Base-by-base conservation (phyloP, 1,284 basidiomycete genomes). In the Schizophyllum amplum region DNA sequence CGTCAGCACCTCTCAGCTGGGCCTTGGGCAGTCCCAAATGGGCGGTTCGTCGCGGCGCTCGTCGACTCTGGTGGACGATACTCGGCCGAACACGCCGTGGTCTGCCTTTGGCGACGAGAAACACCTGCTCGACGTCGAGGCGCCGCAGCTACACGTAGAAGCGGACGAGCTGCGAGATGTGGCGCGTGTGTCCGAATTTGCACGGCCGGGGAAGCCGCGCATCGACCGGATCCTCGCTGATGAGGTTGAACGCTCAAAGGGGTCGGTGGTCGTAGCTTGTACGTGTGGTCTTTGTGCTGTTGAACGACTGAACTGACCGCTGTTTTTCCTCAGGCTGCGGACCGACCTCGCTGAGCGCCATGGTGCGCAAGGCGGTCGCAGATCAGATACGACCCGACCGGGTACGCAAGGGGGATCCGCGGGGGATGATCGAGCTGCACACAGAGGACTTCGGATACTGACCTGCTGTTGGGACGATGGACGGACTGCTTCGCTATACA, bases 171-270 rank as follows among this genome's bases (percentile, higher is more conserved):
- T 84, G 62, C 71, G 75, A 11, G 90, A 92, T 60, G 76, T 92
- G 61, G 75, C 75, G 22, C 66, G 82, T 17, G 74, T 93, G 47
- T 78, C 86, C 7, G 90, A 92, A 69, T 75, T 82, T 56, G 86
- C 86, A 9, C 75, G 83, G 49, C 80, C 82, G 1, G 92, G 92
- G 0, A 83, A 85, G 64, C 91, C 92, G n/a, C 84, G 81, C 62
- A 68, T 92, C 52, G 80, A 83, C 53, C 71, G 76, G 52, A 81
- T 92, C 51, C 67, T 92, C 17, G 75, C 76, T 13, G 84, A 88
- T 56, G 90, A 92, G 67, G 79, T 87, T 4, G 75, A 79, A 52
- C 60, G 63, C 5, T 75, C 84, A 4, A 67, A 74, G 61, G 88
- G 86, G 4, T 71, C 80, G 9, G 68, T 88, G 51, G 73, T 86